Evolutionary conservation across 2,329 filamentous ascomycete genomes (phyloP).

Genomic region (Fusarium nanum): DNA sequence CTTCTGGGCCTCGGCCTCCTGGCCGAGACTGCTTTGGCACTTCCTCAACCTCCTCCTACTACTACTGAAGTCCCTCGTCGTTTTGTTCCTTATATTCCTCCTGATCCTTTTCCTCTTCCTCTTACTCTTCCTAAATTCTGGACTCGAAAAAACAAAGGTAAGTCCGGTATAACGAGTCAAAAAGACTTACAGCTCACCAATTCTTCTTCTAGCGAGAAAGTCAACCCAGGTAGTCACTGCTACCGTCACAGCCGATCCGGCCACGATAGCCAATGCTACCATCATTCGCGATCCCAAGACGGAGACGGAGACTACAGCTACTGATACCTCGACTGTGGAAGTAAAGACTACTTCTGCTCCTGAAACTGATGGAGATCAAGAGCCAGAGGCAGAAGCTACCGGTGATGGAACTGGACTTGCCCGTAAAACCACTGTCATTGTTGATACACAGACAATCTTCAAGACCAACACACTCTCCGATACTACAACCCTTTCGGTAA

Average conservation of each 20-base stretch:
- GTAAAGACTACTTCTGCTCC: background rate
- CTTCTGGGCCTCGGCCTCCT: slow-evolving; percentile 18
- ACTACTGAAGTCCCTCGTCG: too few species aligned
- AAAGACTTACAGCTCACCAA: background rate
- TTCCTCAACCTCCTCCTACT: background rate
- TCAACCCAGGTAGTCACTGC: background rate
- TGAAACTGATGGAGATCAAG: background rate
- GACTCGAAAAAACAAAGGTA: background rate
- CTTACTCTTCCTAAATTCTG: too few species aligned
- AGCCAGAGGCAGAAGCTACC: too few species aligned
- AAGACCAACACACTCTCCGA: background rate
- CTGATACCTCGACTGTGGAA: background rate
- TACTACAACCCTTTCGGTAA: background rate
- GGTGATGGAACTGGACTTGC: background rate
- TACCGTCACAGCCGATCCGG: background rate
- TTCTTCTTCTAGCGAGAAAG: background rate
- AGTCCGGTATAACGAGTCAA: background rate
- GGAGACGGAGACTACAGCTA: background rate
- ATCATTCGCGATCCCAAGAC: background rate
- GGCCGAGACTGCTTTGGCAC: slow-evolving; percentile 18
- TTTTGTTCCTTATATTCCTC: too few species aligned
- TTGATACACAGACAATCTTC: background rate
- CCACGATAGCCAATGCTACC: background rate
- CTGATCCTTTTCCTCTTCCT: too few species aligned
- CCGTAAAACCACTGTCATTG: background rate